Evolutionary conservation across 2,329 filamentous ascomycete species (phyloP).

Genomic region (Hypomyces rosellus): DNA sequence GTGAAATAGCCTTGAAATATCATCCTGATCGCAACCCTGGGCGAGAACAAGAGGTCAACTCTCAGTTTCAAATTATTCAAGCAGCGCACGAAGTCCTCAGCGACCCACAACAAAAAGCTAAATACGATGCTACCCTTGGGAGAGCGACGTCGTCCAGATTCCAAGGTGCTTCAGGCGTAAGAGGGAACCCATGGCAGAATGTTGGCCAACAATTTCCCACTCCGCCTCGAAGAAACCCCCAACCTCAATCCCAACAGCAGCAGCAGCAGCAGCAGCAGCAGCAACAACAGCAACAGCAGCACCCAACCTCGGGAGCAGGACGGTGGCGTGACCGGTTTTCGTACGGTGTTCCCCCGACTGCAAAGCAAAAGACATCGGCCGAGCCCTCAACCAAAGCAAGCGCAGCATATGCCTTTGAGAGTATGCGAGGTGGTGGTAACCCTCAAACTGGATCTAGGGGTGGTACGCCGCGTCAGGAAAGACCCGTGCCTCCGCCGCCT

Average conservation of each 20-base stretch:
- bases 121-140: constrained; percentile 45
- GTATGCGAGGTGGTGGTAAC: constrained; percentile 34
- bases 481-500: constrained; percentile 21
- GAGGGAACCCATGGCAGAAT: constrained; percentile 52
- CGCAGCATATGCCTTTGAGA: constrained; percentile 36
- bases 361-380: constrained; percentile 30
- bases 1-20: constrained; percentile 63
- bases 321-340: constrained; percentile 40
- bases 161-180: constrained; percentile 47
- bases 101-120: constrained; percentile 43
- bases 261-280: too few species aligned
- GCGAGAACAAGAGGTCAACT: constrained; percentile 69
- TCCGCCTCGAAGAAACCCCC: constrained; percentile 37
- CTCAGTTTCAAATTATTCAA: constrained; percentile 82
- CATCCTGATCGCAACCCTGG: constrained; percentile 88
- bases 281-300: constrained; percentile 6
- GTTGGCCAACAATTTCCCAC: constrained; percentile 43
- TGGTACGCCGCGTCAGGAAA: constrained; percentile 19
- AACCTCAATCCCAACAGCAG: constrained; percentile 15
- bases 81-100: constrained; percentile 71
- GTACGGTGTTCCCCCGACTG: constrained; percentile 35
- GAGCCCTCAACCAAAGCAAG: constrained; percentile 35
- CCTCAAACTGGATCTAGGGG: constrained; percentile 12
- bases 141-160: constrained; percentile 28
- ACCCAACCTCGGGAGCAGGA: constrained; percentile 34